Evolutionary conservation across 768 basidiomycete species (phyloP), one percentile per base, ranked within the genome.

Genomic region (Pulveroboletus sp.): DNA sequence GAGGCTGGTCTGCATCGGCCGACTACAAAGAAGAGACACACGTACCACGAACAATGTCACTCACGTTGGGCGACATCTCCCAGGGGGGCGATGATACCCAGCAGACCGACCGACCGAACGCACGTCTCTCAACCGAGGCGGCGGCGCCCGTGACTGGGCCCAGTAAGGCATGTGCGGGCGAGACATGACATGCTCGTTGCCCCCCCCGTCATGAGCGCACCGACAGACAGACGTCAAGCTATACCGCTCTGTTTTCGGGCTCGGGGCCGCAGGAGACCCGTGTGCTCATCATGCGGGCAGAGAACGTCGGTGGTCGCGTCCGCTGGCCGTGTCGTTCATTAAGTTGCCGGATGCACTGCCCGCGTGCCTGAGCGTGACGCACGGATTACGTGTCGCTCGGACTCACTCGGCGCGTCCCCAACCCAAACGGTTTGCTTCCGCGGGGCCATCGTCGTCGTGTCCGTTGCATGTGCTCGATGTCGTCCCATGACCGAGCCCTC

Each of bases 71-170:
- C 42, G 32, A 48, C 44, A 40, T 38, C 6, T 24, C 37, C 27
- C 44, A 40, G 26, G 21, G 47, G 26, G 21, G 47, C 33, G 50
- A 35, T 40, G 12, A 32, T 30, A 27, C 35, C 17, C 21, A 21
- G 28, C 31, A 17, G 41, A 41, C 36, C 54, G 31, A 42, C 21
- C 45, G 44, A 61, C 63, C 48, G 36, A 45, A 32, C 6, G 30
- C n/a, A 52, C 37, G 49, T 50, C 49, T 33, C 58, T 64, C 56
- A 64, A 35, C 41, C 54, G 55, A 52, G 54, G 39, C 33, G 31
- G 49, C 35, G 12, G 12, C 17, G 17, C 32, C 27, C 40, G 35
- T 51, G 18, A 59, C 40, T 50, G 18, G 37, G 21, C n/a, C 32
- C 27, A 39, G 43, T 56, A 33, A 43, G 10, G 21, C 26, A 46